phyloP scores from a whole-genome alignment of 1,139 yeast species.

The Scheffersomyces titani region DNA sequence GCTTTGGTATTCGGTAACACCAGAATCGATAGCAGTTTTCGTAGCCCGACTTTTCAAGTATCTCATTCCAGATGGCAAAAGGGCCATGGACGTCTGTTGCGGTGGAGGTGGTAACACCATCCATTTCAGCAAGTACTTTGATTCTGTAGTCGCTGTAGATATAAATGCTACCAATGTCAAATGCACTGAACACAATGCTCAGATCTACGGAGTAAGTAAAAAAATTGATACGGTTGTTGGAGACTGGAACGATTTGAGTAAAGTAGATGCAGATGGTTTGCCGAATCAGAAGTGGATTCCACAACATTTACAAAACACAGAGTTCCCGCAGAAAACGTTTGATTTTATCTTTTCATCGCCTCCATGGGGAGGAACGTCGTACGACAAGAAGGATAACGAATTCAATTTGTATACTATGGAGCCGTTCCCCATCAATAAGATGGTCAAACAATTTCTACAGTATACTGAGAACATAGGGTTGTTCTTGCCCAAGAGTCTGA shows the following conservation, averaged over 20 bases:
- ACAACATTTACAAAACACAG: conserved; percentile 14
- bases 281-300: conserved; percentile 32
- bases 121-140: conserved; percentile 68
- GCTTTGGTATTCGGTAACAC: conserved; percentile 91
- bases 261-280: conserved; percentile 17
- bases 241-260: conserved; percentile 54
- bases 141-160: conserved; percentile 68
- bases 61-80: conserved; percentile 44
- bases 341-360: conserved; percentile 84
- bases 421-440: conserved; percentile 52
- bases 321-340: conserved; percentile 28
- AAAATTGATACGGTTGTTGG: conserved; percentile 50
- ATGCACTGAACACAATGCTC: conserved; percentile 73
- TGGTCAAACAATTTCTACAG: conserved; percentile 43
- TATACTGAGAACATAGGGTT: conserved; percentile 59
- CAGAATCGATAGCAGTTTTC: conserved; percentile 70
- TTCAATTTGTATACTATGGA: conserved; percentile 26
- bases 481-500: conserved; percentile 75
- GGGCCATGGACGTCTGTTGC: conserved; percentile 73
- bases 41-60: conserved; percentile 55
- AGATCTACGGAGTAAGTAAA: conserved; percentile 61
- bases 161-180: conserved; percentile 56
- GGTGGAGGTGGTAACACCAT: conserved; percentile 97
- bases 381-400: conserved; percentile 31
- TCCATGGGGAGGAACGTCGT: conserved; percentile 95